Conservation (phyloP, 805 yeast species). For the Monosporozyma unispora region DNA sequence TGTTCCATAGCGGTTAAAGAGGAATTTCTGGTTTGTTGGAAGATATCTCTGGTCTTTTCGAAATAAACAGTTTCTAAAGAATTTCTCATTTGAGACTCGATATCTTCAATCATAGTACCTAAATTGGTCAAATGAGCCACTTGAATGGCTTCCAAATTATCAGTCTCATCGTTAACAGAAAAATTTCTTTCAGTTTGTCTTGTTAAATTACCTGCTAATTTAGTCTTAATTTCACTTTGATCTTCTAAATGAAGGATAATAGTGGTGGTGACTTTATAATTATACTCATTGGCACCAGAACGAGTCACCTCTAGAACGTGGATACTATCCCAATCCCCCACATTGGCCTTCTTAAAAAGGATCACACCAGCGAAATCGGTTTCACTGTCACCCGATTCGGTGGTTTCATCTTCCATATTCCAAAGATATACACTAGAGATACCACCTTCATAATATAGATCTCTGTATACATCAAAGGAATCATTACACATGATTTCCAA, state of each 20-base stretch:
- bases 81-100: slow-evolving; percentile 79
- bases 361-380: slow-evolving; percentile 79
- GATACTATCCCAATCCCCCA: slow-evolving; percentile 81
- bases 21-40: slow-evolving; percentile 51
- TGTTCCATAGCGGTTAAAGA: slow-evolving; percentile 6
- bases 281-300: slow-evolving; percentile 25
- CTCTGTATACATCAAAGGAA: slow-evolving; percentile 86
- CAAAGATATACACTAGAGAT: slow-evolving; percentile 81
- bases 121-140: slow-evolving; percentile 76
- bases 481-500: slow-evolving; percentile 79
- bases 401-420: slow-evolving; percentile 58
- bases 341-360: slow-evolving; percentile 55
- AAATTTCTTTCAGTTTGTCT: slow-evolving; percentile 64
- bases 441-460: slow-evolving; percentile 93
- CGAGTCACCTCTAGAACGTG: slow-evolving; percentile 77
- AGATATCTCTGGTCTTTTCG: slow-evolving; percentile 85
- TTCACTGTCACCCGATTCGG: slow-evolving; percentile 5
- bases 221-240: slow-evolving; percentile 23
- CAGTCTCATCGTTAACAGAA: slow-evolving; percentile 22
- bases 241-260: slow-evolving; percentile 64
- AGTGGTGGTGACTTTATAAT: slow-evolving; percentile 77
- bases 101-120: slow-evolving; percentile 79
- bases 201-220: slow-evolving; percentile 74
- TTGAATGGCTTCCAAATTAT: slow-evolving; percentile 18
- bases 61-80: slow-evolving; percentile 88